Evolutionary conservation across 176 grass and related monocot genomes (phyloP).

Genomic region (Musa acuminata): DNA sequence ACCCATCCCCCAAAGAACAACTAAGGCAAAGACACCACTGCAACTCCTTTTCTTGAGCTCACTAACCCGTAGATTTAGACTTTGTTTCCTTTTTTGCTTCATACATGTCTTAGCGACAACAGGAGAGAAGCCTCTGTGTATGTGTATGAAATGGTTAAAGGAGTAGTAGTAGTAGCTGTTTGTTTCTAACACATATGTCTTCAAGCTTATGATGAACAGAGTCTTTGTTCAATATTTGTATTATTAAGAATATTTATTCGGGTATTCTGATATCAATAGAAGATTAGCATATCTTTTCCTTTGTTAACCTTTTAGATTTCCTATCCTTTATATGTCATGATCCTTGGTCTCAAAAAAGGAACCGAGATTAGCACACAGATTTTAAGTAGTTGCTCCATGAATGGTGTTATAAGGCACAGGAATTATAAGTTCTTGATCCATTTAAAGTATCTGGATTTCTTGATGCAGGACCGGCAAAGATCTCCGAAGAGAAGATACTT

Average conservation of each 20-base stretch:
- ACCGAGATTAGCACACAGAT: too few relatives aligned
- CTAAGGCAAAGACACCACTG: background rate
- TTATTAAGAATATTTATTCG: too few relatives aligned
- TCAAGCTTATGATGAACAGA: too few relatives aligned
- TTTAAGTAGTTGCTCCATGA: too few relatives aligned
- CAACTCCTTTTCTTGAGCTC: background rate
- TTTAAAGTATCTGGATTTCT: background rate
- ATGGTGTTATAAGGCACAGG: background rate
- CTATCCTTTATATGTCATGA: too few relatives aligned
- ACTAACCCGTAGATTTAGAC: background rate
- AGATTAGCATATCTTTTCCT: too few relatives aligned
- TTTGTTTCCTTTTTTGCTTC: background rate
- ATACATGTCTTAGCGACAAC: background rate
- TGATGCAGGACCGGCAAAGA: conserved; percentile 13
- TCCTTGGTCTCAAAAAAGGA: too few relatives aligned
- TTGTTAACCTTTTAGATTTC: too few relatives aligned
- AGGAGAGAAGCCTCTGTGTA: conserved; percentile 1
- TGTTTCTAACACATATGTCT: background rate
- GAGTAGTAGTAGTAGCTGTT: background rate
- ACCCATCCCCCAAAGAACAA: conserved; percentile 27
- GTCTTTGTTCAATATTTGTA: too few relatives aligned
- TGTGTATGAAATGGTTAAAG: conserved; percentile 11
- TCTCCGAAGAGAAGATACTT: background rate
- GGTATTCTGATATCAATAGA: too few relatives aligned
- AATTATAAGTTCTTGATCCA: background rate